Evolutionary conservation across 2,329 filamentous ascomycete species (phyloP), one percentile per base, ranked within the genome.

Genomic region (Gliomastix tumulicola): DNA sequence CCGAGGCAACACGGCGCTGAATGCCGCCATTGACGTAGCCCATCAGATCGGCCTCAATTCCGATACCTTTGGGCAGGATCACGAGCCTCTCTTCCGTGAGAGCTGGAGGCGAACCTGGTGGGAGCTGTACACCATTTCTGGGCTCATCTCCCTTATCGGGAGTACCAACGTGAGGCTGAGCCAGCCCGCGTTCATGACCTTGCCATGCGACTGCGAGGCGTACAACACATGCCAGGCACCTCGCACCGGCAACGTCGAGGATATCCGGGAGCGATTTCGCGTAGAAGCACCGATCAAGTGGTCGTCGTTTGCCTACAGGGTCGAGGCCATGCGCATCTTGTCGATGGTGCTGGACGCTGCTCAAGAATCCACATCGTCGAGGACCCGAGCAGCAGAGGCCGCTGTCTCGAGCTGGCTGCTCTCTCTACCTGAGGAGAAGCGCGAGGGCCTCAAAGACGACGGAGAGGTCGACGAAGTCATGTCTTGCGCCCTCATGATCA

Each of bases 401-500:
- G 32, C 37, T 18, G 22, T 39, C 7, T 35, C 37, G 17, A 25
- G 37, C 23, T 39, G 28, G 22, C 15, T 35, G n/a, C 27, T 39
- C 5, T 35, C 37, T 6, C 25, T 39, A 12, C 37, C 37, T 12
- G 23, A 31, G 12, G 37, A 36, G 8, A 39, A 39, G 25, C 25
- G 21, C 13, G 37, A 39, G 11, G 33, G 37, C 17, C 27, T 39
- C 17, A 35, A 27, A 18, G 7, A 22, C 5, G 30, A 39, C 19
- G 32, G 28, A 12, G 37, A 39, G 16, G 32, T 36, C 13, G 37
- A 39, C 32, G 37, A 39, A 22, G 33, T 36, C 32, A 39, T 39
- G 37, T 39, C 37, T 15, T 39, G 37, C 18, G 37, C 37, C 10
- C 37, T 39, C 23, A 39, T 39, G 37, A 39, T 39, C 32, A 36